Evolutionary conservation across 305 asterid genomes (phyloP).

Genomic region (Coffea humblotiana): DNA sequence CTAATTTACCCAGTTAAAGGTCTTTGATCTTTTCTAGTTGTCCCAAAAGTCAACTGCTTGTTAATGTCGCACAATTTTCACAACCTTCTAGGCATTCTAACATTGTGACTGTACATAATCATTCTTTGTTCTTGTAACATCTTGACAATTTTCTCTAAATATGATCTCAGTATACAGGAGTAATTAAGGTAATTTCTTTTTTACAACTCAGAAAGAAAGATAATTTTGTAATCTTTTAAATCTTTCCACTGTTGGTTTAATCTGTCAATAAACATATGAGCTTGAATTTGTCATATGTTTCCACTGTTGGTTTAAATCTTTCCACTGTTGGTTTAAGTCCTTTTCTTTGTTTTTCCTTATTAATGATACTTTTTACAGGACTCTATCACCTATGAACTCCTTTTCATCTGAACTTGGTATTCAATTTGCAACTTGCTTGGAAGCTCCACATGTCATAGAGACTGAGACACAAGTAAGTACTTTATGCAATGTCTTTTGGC

Average conservation of each 20-base stretch:
- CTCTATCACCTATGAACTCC: constrained; percentile 86
- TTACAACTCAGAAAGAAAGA: background rate
- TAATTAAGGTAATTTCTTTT: background rate
- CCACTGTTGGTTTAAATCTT: background rate
- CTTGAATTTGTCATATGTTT: background rate
- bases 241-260: background rate
- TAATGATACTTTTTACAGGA: constrained; percentile 43
- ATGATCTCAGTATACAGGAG: background rate
- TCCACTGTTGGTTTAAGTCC: background rate
- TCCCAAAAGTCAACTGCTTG: background rate
- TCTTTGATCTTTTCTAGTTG: background rate
- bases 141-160: no score
- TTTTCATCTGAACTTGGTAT: constrained; percentile 96
- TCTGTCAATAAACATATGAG: background rate
- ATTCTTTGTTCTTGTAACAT: background rate
- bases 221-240: background rate
- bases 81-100: background rate
- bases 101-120: background rate
- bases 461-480: constrained; percentile 71
- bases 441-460: constrained; percentile 95
- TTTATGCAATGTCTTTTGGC: constrained; percentile 19
- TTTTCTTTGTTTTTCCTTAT: no score
- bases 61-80: background rate
- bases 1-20: background rate
- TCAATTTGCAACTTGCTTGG: constrained; percentile 83